Evolutionary conservation across 371 early-diverging fungal genomes (phyloP).

Genomic region (Saksenaea oblongispora): DNA sequence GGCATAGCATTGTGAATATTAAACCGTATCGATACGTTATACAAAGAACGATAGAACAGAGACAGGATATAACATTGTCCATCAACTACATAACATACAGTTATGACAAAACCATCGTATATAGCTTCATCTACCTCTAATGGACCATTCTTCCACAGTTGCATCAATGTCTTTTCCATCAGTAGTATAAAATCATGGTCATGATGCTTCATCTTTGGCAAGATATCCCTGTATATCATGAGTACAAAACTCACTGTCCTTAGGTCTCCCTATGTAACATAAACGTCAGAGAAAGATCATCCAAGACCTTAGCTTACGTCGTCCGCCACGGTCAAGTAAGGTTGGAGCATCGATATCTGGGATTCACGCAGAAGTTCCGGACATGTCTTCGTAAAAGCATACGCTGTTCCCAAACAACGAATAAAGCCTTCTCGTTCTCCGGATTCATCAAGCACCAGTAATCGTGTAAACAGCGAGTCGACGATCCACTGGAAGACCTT

Average conservation of each 20-base stretch:
- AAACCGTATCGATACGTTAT: conserved; percentile 66
- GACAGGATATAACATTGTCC: conserved; percentile 68
- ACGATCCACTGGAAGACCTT: conserved; percentile 63
- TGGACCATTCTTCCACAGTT: conserved; percentile 60
- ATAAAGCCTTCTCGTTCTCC: conserved; percentile 32
- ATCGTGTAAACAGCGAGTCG: conserved; percentile 67
- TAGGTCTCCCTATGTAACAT: conserved; percentile 44
- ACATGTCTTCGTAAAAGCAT: conserved; percentile 48
- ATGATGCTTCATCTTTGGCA: conserved; percentile 60
- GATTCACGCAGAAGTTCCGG: conserved; percentile 40
- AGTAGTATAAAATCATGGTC: conserved; percentile 52
- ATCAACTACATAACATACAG: conserved; percentile 44
- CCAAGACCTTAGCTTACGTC: conserved; percentile 20
- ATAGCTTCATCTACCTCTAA: conserved; percentile 36
- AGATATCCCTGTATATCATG: conserved; percentile 55
- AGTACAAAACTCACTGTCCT: conserved; percentile 53
- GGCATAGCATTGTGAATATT: conserved; percentile 67
- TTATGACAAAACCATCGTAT: background rate
- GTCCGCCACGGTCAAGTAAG: conserved; percentile 44
- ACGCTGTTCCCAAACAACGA: conserved; percentile 37
- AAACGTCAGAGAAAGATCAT: background rate
- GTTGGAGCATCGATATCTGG: conserved; percentile 50
- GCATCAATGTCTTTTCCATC: conserved; percentile 59
- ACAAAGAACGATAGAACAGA: conserved; percentile 66
- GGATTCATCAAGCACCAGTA: conserved; percentile 58